Base-by-base conservation (phyloP, 2,329 filamentous ascomycete genomes). In the Aspergillus piperis region DNA sequence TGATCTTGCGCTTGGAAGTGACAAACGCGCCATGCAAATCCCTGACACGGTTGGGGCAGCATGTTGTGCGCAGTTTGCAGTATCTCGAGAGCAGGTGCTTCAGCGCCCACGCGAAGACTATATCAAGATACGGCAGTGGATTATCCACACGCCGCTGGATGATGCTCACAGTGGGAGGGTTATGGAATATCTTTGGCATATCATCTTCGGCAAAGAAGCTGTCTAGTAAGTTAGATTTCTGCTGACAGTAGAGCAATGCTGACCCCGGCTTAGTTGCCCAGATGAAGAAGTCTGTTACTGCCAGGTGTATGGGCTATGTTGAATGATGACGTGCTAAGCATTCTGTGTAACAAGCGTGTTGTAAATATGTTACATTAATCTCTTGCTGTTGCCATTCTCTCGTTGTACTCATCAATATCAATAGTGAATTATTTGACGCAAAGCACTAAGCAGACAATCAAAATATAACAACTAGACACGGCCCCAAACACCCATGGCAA, bases 1-100 rank as follows among this genome's bases (percentile, higher is more conserved):
- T 5, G 49, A 10, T 21, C 6, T 8, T 32, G 8, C 15, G 21
- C 8, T 7, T 25, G 54, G 21, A 13, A 41, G 21, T 48, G 54
- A 38, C 8, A 71, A 73, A 36, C 71, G 66, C 11, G 70, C 66
- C 13, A 62, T 77, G 3, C 67, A 71, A 15, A 76, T 85, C 2
- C 84, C 85, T 0, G 70, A 76, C 0, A 67, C 80, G 11, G 79
- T 88, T 8, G 84, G 81, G 2, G 81, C 82, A 3, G 80, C 84
- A n/a, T 89, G 86, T 69, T 89, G 86, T 71, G 85, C 86, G n/a
- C 87, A 89, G 71, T 89, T 89, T 62, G 87, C 83, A 0, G 82
- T 88, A 5, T 84, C 84, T 3, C 76, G 80, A 5, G 79, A 83
- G 7, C 80, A 81, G 49, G 79, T 89, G 32, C 77, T 69, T 6